These are phyloP conservation scores for Aureobasidium sp. DNA, from an alignment of 2,329 filamentous ascomycete species.

Conservation along the genomic window DNA sequence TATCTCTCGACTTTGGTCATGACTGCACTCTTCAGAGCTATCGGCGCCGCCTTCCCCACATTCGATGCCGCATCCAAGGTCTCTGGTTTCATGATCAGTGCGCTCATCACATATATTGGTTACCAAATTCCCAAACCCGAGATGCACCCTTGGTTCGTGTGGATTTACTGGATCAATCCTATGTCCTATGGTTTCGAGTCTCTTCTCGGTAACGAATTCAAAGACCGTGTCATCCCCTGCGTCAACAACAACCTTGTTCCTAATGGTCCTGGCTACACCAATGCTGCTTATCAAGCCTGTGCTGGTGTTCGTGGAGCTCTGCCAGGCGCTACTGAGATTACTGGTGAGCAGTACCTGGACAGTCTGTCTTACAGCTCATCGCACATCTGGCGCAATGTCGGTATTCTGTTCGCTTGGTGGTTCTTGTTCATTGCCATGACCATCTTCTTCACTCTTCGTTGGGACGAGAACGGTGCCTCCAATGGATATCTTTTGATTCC, in stretches of 20 bases:
- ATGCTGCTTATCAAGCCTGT: constrained; percentile 30
- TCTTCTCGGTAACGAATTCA: constrained; percentile 49
- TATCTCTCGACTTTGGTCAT: constrained; percentile 38
- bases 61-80: constrained; percentile 29
- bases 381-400: constrained; percentile 53
- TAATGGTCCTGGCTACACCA: constrained; percentile 33
- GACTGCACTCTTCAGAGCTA: constrained; percentile 40
- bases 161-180: constrained; percentile 45
- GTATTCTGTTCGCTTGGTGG: constrained; percentile 62
- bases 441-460: constrained; percentile 50
- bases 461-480: constrained; percentile 48
- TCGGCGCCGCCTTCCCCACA: constrained; percentile 29
- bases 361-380: constrained; percentile 44
- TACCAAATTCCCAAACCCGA: constrained; percentile 29
- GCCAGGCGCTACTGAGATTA: constrained; percentile 48
- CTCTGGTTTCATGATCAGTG: constrained; percentile 25
- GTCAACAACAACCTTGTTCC: constrained; percentile 37
- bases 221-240: constrained; percentile 52
- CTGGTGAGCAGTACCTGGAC: constrained; percentile 54
- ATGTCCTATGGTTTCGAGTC: constrained; percentile 28
- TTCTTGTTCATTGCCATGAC: constrained; percentile 52
- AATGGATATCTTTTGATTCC: constrained; percentile 55
- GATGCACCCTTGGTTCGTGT: constrained; percentile 46
- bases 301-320: constrained; percentile 51
- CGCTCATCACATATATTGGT: constrained; percentile 29